These are phyloP conservation scores for Pythium grandisporangium DNA, from an alignment of 352 stramenopile genomes.

Conservation along the genomic window DNA sequence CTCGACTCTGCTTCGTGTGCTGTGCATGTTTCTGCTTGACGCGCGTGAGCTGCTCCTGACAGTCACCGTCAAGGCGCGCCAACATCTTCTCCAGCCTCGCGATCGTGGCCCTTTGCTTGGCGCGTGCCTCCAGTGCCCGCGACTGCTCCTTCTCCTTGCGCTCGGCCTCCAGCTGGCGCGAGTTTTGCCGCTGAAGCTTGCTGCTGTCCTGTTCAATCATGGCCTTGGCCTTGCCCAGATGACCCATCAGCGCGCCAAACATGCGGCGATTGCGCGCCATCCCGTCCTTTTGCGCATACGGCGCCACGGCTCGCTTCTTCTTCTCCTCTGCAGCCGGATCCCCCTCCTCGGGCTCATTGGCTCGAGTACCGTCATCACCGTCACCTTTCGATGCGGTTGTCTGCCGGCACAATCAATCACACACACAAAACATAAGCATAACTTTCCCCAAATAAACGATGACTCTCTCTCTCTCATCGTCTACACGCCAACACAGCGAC, in stretches of 20 bases:
- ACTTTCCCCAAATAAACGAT: too few relatives aligned
- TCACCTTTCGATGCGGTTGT: too few relatives aligned
- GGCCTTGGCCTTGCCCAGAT: constrained; percentile 69
- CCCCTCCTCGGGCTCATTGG: constrained; percentile 6
- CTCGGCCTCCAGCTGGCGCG: constrained; percentile 52
- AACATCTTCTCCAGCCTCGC: constrained; percentile 34
- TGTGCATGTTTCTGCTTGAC: constrained; percentile 55
- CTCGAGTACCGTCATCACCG: not conserved
- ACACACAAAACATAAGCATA: too few relatives aligned
- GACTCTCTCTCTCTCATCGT: too few relatives aligned
- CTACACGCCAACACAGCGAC: too few relatives aligned
- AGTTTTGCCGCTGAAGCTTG: constrained; percentile 63
- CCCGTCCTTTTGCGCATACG: constrained; percentile 50
- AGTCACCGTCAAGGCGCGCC: constrained; percentile 31
- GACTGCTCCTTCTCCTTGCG: constrained; percentile 62
- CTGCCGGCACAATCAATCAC: too few relatives aligned
- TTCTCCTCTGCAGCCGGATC: constrained; percentile 18
- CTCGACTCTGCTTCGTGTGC: constrained; percentile 26
- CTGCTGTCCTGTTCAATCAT: constrained; percentile 72
- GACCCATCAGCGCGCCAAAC: constrained; percentile 76
- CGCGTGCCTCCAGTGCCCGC: constrained; percentile 29
- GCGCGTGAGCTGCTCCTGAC: constrained; percentile 38
- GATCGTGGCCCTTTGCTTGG: constrained; percentile 23
- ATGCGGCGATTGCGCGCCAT: constrained; percentile 66
- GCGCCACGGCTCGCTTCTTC: constrained; percentile 37